These are phyloP conservation scores for Candida ulmi DNA, from an alignment of 805 yeast genomes.

Conservation along the genomic window DNA sequence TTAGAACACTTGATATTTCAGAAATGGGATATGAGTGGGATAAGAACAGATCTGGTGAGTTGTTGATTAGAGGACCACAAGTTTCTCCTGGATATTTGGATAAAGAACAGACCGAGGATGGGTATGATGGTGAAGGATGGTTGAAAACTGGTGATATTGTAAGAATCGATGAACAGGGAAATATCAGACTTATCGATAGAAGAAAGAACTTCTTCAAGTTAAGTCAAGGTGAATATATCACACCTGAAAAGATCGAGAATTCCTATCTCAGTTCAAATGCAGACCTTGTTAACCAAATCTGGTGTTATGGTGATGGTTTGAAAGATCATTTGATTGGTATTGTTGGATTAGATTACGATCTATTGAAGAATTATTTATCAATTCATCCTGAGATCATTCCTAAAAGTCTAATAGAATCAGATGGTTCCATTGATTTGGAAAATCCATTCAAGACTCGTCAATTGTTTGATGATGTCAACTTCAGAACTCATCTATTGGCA, in stretches of 20 bases:
- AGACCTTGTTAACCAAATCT: constrained; percentile 38
- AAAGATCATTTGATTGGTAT: constrained; percentile 47
- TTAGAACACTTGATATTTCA: constrained; percentile 48
- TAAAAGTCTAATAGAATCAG: background rate
- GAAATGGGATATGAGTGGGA: constrained; percentile 37
- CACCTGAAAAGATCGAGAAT: constrained; percentile 63
- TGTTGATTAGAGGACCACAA: constrained; percentile 54
- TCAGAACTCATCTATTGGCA: constrained; percentile 26
- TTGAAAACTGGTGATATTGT: constrained; percentile 56
- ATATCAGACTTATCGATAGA: constrained; percentile 46
- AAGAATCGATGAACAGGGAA: constrained; percentile 28
- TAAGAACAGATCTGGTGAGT: constrained; percentile 41
- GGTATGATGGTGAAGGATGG: constrained; percentile 47
- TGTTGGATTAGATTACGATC: constrained; percentile 45
- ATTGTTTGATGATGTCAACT: constrained; percentile 11
- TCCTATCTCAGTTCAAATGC: constrained; percentile 40
- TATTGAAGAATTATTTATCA: constrained; percentile 9
- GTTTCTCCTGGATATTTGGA: constrained; percentile 45
- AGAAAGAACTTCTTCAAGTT: constrained; percentile 64
- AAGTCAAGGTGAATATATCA: constrained; percentile 51
- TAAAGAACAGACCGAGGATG: constrained; percentile 42
- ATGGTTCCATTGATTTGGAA: constrained; percentile 1
- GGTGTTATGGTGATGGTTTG: constrained; percentile 51
- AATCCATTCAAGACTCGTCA: constrained; percentile 5
- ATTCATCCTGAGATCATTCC: background rate